Base-by-base conservation (phyloP, 2,329 filamentous ascomycete species). In the Exophiala xenobiotica region DNA sequence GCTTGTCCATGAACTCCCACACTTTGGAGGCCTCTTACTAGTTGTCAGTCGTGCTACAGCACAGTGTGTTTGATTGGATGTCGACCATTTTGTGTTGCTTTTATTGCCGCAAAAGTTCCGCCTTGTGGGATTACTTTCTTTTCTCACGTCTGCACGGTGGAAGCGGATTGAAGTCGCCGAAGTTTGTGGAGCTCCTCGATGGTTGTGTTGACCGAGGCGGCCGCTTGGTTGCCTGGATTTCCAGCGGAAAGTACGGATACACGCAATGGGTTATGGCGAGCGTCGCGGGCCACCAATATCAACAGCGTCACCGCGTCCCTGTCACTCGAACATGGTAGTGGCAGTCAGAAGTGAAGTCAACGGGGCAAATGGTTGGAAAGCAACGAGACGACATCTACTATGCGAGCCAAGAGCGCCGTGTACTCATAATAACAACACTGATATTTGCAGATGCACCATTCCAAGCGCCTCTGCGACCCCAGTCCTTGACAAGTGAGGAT, bases 361-460 rank as follows among this genome's bases (percentile, higher is more conserved):
- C 31, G 18, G 31, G 31, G 12, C 31, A 14, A 16, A 14, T 14
- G 46, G 33, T 23, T 26, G 38, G 44, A 51, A 49, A 40, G 41
- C 33, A 48, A 45, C 26, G 46, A 51, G 41, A 54, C 47, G 44
- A 53, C 46, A 57, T 54, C 47, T 57, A 40, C 38, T 22, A 49
- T 44, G 35, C 43, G 51, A 46, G 46, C 47, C 27, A 44, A 43
- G 19, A 37, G 47, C 47, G 50, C 54, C 50, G 50, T 54, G 50
- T 57, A 54, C 54, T 57, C 54, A 57, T 57, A 57, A 57, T 57
- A 53, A 51, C 46, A 51, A 40, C 22, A 40, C 38, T 40, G 38
- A 40, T 35, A 35, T 35, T 14, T 16, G 31, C 31, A 35, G 31
- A 35, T 35, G 31, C 31, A 35, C 18, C 37, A 50, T 42, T 53